Base-by-base conservation (phyloP, 768 basidiomycete genomes). In the Galerina marginata region DNA sequence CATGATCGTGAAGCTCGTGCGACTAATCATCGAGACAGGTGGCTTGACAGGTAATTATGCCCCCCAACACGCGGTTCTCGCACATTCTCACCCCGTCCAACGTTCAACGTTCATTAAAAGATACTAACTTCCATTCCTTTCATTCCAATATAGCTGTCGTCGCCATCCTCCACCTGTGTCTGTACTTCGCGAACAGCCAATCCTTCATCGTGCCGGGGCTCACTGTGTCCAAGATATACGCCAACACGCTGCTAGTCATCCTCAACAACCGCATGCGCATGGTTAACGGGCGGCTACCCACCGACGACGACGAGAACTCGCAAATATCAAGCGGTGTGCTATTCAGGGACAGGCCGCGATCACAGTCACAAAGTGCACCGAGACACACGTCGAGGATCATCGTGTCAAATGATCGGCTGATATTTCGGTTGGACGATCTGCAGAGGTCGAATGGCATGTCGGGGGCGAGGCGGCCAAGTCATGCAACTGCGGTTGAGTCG, bases 11-110 rank as follows among this genome's bases (percentile, higher is more conserved):
- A 69, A 69, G 36, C 63, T 75, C 25, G 63, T 75, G 5, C 58
- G 66, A 26, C 58, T 74, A 16, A 63, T 70, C 26, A 65, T 75
- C 37, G 74, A 75, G 54, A 74, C 72, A 16, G 74, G 74, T 10
- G 64, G 65, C 15, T 54, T 75, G 1, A 74, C 71, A 50, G 72
- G 73, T 74, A 55, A 23, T 61, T 50, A 15, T n/a, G 7, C 29
- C 7, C 7, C 29, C 29, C 29, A 7, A n/a, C 50, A 48, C n/a
- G 20, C 20, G 20, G 20, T 20, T 20, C 20, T 20, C 20, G 20
- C 14, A 11, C 36, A 4, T 46, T 42, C 6, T 29, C n/a, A 14
- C 40, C 29, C n/a, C 16, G 10, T 45, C 20, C 57, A 25, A 37
- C 29, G 29, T 53, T 26, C 14, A 37, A 20, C 20, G 20, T 20